Conservation (phyloP, 257 asterid genomes). For the Anisodus acutangulus region DNA sequence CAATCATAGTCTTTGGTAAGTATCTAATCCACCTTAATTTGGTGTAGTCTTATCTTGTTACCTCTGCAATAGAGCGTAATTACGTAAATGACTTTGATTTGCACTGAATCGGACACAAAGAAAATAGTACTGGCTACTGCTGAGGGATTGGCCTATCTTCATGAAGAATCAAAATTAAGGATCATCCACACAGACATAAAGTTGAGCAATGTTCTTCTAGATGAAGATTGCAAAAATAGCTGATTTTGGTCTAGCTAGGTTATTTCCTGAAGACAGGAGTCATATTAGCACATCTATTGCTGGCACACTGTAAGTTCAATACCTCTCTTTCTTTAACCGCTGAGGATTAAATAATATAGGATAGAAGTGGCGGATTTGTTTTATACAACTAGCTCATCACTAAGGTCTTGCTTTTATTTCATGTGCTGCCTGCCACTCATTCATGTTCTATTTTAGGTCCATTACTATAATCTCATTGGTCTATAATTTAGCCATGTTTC, state of each 20-base stretch:
- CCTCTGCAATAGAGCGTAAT: neutral
- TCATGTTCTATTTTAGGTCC: neutral
- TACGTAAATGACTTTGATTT: conserved; percentile 7
- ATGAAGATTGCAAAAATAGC: conserved; percentile 68
- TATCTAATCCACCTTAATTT: conserved; percentile 28
- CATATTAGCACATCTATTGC: conserved; percentile 71
- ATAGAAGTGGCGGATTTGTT: neutral
- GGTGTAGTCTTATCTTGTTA: neutral
- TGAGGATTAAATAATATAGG: neutral
- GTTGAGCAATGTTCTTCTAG: conserved; percentile 63
- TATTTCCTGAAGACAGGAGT: conserved; percentile 62
- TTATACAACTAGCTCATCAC: neutral
- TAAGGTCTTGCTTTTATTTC: neutral
- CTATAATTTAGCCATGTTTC: neutral
- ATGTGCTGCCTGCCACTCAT: neutral
- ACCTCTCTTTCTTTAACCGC: neutral
- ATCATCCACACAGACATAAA: conserved; percentile 77
- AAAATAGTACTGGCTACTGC: conserved; percentile 65
- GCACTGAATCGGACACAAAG: conserved; percentile 48
- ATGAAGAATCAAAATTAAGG: conserved; percentile 55
- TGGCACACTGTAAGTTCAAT: conserved; percentile 68
- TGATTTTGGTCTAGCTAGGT: conserved; percentile 75
- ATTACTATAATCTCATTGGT: neutral
- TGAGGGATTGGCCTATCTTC: conserved; percentile 73
- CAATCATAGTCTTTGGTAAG: conserved; percentile 68